These are phyloP conservation scores for Ascochyta pisi DNA, from an alignment of 2,329 filamentous ascomycete species.

Conservation along the genomic window DNA sequence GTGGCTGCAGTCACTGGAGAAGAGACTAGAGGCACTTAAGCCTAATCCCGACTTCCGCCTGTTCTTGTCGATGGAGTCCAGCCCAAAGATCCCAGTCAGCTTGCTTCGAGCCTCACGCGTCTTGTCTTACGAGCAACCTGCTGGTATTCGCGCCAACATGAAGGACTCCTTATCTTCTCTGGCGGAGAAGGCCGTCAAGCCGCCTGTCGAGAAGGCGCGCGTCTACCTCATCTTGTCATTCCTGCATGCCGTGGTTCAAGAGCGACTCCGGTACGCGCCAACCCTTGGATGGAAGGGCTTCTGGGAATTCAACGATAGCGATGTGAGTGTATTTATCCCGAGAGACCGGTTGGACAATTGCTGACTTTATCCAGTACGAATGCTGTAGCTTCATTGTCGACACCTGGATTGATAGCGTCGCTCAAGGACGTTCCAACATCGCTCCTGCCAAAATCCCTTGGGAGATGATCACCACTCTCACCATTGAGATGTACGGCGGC, in stretches of 20 bases:
- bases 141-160: constrained; percentile 96
- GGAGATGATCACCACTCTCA: constrained; percentile 90
- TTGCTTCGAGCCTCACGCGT: constrained; percentile 90
- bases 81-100: constrained; percentile 95
- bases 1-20: constrained; percentile 97
- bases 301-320: constrained; percentile 99
- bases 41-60: constrained; percentile 91
- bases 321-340: constrained; percentile 68
- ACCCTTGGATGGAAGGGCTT: constrained; percentile 97
- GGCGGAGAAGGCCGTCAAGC: constrained; percentile 75
- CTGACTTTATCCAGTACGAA: constrained; percentile 74
- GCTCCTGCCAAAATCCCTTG: constrained; percentile 93
- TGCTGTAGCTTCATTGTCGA: constrained; percentile 96
- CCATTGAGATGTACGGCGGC: constrained; percentile 95
- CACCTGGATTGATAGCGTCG: constrained; percentile 85
- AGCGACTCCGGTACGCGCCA: constrained; percentile 91
- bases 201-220: constrained; percentile 87
- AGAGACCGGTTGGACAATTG: background rate
- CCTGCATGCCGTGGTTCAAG: constrained; percentile 93
- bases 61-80: constrained; percentile 98
- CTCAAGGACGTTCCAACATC: constrained; percentile 87
- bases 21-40: constrained; percentile 93
- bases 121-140: constrained; percentile 97
- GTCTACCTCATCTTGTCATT: constrained; percentile 92
- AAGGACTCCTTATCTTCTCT: constrained; percentile 92